phyloP scores from a whole-genome alignment of 352 stramenopile species.

The Phytophthora vignae region DNA sequence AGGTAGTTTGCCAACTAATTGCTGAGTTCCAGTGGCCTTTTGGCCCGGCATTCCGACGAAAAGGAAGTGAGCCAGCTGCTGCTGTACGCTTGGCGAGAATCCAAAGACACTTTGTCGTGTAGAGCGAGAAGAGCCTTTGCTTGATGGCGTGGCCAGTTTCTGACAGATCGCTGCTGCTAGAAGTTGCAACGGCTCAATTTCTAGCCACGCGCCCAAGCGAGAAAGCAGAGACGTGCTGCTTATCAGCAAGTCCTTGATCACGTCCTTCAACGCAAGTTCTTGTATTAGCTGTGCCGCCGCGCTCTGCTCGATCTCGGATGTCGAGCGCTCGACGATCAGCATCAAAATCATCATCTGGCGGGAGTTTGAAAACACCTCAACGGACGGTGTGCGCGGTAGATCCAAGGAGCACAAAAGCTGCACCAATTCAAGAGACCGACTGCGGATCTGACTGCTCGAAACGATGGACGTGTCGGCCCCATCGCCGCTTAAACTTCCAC shows the following conservation, averaged over 20 bases:
- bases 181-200: slow-evolving; percentile 14
- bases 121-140: background rate
- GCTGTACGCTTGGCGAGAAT: slow-evolving; percentile 39
- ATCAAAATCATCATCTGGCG: slow-evolving; percentile 36
- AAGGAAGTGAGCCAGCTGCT: slow-evolving; percentile 44
- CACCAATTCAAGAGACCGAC: slow-evolving; percentile 28
- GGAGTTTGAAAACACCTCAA: slow-evolving; percentile 30
- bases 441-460: slow-evolving; percentile 26
- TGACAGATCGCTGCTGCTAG: slow-evolving; percentile 19
- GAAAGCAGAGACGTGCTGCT: slow-evolving; percentile 15
- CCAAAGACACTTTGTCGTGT: slow-evolving; percentile 11
- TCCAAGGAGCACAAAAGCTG: slow-evolving; percentile 44
- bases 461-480: slow-evolving; percentile 19
- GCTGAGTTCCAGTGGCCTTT: background rate
- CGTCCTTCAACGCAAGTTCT: slow-evolving; percentile 30
- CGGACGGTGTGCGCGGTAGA: slow-evolving; percentile 21
- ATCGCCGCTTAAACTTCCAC: background rate
- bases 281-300: slow-evolving; percentile 32
- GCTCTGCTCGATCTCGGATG: slow-evolving; percentile 29
- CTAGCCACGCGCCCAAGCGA: slow-evolving; percentile 24
- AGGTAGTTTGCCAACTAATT: background rate
- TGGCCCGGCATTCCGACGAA: slow-evolving; percentile 28
- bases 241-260: slow-evolving; percentile 23
- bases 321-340: slow-evolving; percentile 37
- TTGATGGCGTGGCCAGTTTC: slow-evolving; percentile 14